These are phyloP conservation scores for Arachnomyces sp. DNA, from an alignment of 2,329 filamentous ascomycete species.

Conservation along the genomic window DNA sequence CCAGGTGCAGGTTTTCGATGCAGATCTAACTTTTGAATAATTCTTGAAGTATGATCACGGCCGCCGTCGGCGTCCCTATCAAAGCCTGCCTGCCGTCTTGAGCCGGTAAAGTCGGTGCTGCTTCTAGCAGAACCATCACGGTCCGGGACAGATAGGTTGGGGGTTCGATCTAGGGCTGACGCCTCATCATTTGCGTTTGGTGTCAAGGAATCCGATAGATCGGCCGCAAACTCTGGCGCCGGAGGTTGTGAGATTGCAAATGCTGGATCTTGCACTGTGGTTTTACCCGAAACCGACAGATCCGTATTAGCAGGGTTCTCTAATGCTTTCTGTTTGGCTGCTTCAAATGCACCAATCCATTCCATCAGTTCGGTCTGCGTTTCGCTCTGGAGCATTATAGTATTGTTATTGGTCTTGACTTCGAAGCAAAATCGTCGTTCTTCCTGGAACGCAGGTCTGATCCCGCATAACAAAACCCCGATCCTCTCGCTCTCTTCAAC, in stretches of 20 bases:
- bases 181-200: slow-evolving; percentile 49
- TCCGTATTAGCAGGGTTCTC: slow-evolving; percentile 58
- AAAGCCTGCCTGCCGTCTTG: slow-evolving; percentile 43
- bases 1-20: slow-evolving; percentile 68
- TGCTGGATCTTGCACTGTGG: slow-evolving; percentile 56
- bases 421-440: slow-evolving; percentile 96
- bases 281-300: slow-evolving; percentile 35
- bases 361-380: slow-evolving; percentile 87
- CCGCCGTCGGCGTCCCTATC: slow-evolving; percentile 63
- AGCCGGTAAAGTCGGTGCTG: slow-evolving; percentile 62
- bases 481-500: slow-evolving; percentile 96
- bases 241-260: slow-evolving; percentile 88
- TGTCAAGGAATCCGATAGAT: slow-evolving; percentile 59
- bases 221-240: slow-evolving; percentile 84
- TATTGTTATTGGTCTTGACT: slow-evolving; percentile 94
- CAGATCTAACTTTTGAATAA: slow-evolving; percentile 88
- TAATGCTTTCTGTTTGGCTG: slow-evolving; percentile 85
- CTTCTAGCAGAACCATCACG: slow-evolving; percentile 53
- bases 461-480: slow-evolving; percentile 86
- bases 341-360: slow-evolving; percentile 89
- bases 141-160: slow-evolving; percentile 59
- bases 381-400: slow-evolving; percentile 82
- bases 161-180: slow-evolving; percentile 51
- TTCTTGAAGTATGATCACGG: slow-evolving; percentile 73
- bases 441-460: slow-evolving; percentile 83